Evolutionary conservation across 352 stramenopile species (phyloP), one percentile per base, ranked within the genome.

Genomic region (Pythium dissotocum): DNA sequence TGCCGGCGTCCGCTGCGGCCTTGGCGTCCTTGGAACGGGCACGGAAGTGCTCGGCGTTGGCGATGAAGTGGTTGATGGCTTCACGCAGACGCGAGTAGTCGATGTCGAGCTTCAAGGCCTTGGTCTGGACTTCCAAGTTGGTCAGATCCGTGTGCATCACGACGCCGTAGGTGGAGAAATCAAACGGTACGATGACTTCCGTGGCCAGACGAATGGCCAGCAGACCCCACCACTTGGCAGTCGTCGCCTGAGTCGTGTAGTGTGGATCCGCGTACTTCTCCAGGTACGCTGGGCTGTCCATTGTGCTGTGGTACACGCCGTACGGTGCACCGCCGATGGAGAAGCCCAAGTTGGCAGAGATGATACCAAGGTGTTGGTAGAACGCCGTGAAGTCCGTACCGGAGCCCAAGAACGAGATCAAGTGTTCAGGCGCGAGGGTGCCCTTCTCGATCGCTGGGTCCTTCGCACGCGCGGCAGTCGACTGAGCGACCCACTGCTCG

Each of bases 361-460:
- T 80, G 55, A 97, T 93, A 28, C 91, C 91, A 30, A 97, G 70
- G 61, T 95, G 85, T 69, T 93, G 79, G 63, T 96, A 85, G 63
- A 96, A 97, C 0, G 84, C 82, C 52, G 88, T 94, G 70, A 87
- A 95, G 63, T 93, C 87, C 0, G 77, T 86, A 24, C 85, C 87
- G 0, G 80, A 81, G 4, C 87, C 85, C n/a, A 95, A 68, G 30
- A 88, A 80, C 21, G 76, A 70, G 58, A 94, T 77, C 13, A 89
- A 40, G 58, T 89, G 75, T 26, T 87, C 78, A 0, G 80, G 78
- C 30, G 58, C 80, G 5, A 89, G 63, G 24, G 78, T 85, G 16
- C 55, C 13, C 58, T 62, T 71, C n/a, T 82, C 70, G 10, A 67
- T 67, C 36, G 26, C 51, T 0, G 61, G 61, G 35, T 52, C 46